Percentiles rank a stretch among this genome's conserved stretches.
phyloP scores from a whole-genome alignment of 2,329 filamentous ascomycete species.

The Coniochaeta ligniaria region DNA sequence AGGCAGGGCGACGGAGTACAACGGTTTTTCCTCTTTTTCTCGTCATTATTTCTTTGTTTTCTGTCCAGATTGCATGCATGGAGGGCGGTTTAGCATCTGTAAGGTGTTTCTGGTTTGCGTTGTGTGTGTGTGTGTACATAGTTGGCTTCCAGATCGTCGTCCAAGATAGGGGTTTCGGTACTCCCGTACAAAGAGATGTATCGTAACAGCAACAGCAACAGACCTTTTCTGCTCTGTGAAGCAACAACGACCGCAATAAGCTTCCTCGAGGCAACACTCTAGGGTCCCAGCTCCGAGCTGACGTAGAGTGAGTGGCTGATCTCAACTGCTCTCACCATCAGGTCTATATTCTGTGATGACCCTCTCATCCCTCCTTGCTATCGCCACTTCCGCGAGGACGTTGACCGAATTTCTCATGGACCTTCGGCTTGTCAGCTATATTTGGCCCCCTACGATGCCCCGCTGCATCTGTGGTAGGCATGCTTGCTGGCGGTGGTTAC shows the following conservation, averaged over 20 bases:
- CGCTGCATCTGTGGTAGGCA: neutral
- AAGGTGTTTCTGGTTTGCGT: neutral
- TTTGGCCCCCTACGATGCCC: neutral
- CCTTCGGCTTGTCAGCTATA: neutral
- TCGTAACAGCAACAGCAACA: neutral
- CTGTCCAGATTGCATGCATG: neutral
- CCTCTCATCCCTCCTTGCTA: neutral
- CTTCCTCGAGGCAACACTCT: too few relatives aligned
- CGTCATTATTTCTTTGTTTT: neutral
- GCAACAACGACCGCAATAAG: too few relatives aligned
- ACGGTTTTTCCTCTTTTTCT: neutral
- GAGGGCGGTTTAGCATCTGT: neutral
- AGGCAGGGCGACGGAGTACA: neutral
- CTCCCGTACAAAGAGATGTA: neutral
- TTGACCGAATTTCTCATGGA: neutral
- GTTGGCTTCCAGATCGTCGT: neutral
- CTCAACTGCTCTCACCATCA: too few relatives aligned
- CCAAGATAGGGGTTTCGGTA: neutral
- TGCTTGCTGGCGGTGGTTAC: neutral
- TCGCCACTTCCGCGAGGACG: neutral
- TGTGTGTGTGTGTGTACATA: neutral
- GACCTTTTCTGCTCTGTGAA: neutral
- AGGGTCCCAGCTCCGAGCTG: too few relatives aligned
- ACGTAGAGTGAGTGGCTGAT: too few relatives aligned
- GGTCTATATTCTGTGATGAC: too few relatives aligned